phyloP scores from a whole-genome alignment of 2,329 filamentous ascomycete species.

The Penicillium sp. region DNA sequence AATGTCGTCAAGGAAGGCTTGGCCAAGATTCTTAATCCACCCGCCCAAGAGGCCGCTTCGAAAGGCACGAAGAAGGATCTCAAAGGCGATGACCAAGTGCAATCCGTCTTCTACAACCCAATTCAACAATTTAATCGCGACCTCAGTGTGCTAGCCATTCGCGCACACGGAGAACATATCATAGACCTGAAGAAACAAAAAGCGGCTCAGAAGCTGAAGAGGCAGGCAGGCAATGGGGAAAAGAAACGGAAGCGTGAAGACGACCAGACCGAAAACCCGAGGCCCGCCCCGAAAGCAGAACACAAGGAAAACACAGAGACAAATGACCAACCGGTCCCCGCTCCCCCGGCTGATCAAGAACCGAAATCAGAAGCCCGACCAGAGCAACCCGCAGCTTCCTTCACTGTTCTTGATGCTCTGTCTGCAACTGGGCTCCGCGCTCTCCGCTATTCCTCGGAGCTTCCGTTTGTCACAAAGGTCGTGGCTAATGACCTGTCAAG shows the following conservation, averaged over 20 bases:
- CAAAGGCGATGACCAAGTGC: slow-evolving; percentile 59
- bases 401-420: slow-evolving; percentile 89
- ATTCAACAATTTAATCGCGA: slow-evolving; percentile 99
- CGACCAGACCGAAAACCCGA: slow-evolving; percentile 18
- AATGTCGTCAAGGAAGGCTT: slow-evolving; percentile 64
- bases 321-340: slow-evolving; percentile 6
- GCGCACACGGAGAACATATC: slow-evolving; percentile 73
- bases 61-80: slow-evolving; percentile 45
- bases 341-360: not conserved
- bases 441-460: slow-evolving; percentile 84
- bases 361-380: slow-evolving; percentile 9
- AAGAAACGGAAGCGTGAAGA: slow-evolving; percentile 41
- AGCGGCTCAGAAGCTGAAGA: slow-evolving; percentile 39
- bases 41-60: slow-evolving; percentile 40
- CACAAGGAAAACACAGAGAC: slow-evolving; percentile 18
- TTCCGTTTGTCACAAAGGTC: slow-evolving; percentile 76
- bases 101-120: slow-evolving; percentile 94
- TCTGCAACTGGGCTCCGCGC: slow-evolving; percentile 92
- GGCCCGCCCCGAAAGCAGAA: slow-evolving; percentile 15
- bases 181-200: slow-evolving; percentile 55
- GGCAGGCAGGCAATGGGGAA: slow-evolving; percentile 30
- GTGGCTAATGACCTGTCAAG: slow-evolving; percentile 87
- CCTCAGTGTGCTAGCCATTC: slow-evolving; percentile 86
- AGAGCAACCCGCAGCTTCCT: slow-evolving; percentile 46
- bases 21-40: slow-evolving; percentile 66